Conservation (phyloP, 2,329 filamentous ascomycete species). For the Aureobasidium sp. region DNA sequence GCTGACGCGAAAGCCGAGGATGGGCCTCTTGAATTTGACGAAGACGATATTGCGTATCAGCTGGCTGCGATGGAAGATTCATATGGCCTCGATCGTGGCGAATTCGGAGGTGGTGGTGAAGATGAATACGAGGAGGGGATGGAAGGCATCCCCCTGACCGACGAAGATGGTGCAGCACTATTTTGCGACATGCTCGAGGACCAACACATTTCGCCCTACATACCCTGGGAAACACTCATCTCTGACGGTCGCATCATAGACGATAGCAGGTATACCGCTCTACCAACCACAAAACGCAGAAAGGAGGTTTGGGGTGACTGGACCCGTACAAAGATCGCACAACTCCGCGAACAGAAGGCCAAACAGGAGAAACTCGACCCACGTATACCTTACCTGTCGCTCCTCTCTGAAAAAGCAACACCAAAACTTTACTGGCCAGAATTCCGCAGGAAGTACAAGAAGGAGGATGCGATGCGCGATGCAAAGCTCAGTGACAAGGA, state of each 20-base stretch:
- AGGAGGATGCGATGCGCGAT: conserved; percentile 73
- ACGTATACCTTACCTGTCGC: conserved; percentile 69
- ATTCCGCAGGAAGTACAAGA: conserved; percentile 85
- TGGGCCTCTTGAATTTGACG: conserved; percentile 68
- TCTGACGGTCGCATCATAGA: conserved; percentile 61
- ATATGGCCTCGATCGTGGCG: conserved; percentile 70
- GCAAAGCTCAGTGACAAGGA: conserved; percentile 55
- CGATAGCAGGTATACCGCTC: conserved; percentile 77
- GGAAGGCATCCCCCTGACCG: conserved; percentile 62
- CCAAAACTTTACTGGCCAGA: conserved; percentile 96
- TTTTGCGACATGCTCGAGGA: conserved; percentile 87
- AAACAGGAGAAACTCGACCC: conserved; percentile 77
- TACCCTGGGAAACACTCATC: conserved; percentile 82
- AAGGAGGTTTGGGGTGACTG: conserved; percentile 80
- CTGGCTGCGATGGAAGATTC: conserved; percentile 81
- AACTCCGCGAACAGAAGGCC: conserved; percentile 64
- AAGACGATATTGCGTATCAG: conserved; percentile 91
- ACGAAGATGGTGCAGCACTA: conserved; percentile 67
- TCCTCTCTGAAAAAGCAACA: conserved; percentile 74
- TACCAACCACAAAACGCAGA: conserved; percentile 72
- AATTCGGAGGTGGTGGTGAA: conserved; percentile 59
- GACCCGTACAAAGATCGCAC: conserved; percentile 68
- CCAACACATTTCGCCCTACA: conserved; percentile 74
- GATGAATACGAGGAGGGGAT: conserved; percentile 61
- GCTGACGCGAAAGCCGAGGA: conserved; percentile 37